A percentile compares a stretch with the other conserved stretches of the same genome.
Conservation (phyloP, 2,329 filamentous ascomycete genomes). For the Juglanconis juglandina region DNA sequence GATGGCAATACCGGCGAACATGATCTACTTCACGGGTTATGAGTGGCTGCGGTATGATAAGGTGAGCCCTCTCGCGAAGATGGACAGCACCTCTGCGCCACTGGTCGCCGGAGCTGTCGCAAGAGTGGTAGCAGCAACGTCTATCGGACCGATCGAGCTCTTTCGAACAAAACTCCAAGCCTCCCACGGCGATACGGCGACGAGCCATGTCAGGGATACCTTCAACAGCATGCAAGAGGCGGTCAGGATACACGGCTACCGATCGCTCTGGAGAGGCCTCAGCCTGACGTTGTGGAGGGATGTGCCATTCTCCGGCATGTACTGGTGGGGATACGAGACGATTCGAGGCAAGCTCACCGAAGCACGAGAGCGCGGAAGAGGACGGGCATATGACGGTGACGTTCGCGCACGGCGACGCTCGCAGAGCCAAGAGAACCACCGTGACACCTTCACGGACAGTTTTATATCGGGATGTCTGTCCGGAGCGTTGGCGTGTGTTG, state of each 20-base stretch:
- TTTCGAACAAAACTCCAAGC: conserved; percentile 91
- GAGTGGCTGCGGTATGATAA: conserved; percentile 82
- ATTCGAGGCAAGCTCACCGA: conserved; percentile 71
- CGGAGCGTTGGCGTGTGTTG: conserved; percentile 78
- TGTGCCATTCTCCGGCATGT: conserved; percentile 93
- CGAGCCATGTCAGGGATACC: conserved; percentile 75
- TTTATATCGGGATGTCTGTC: conserved; percentile 83
- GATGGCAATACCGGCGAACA: conserved; percentile 93
- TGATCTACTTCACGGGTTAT: conserved; percentile 98
- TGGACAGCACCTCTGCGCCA: conserved; percentile 71
- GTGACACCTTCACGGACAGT: conserved; percentile 78
- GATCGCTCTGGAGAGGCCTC: conserved; percentile 84
- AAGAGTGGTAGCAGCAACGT: conserved; percentile 74
- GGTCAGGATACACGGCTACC: conserved; percentile 73
- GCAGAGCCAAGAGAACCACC: conserved; percentile 66
- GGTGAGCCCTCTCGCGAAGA: conserved; percentile 65
- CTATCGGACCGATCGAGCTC: conserved; percentile 88
- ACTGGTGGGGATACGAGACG: conserved; percentile 97
- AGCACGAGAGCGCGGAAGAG: conserved; percentile 53
- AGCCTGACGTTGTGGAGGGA: conserved; percentile 93
- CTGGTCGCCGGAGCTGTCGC: conserved; percentile 77
- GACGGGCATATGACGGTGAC: conserved; percentile 37
- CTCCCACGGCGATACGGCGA: conserved; percentile 53
- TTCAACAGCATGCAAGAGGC: conserved; percentile 73
- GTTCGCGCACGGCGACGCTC: conserved; percentile 48